phyloP scores from a whole-genome alignment of 1,284 basidiomycete species.

The Rhodotorula mucilaginosa region DNA sequence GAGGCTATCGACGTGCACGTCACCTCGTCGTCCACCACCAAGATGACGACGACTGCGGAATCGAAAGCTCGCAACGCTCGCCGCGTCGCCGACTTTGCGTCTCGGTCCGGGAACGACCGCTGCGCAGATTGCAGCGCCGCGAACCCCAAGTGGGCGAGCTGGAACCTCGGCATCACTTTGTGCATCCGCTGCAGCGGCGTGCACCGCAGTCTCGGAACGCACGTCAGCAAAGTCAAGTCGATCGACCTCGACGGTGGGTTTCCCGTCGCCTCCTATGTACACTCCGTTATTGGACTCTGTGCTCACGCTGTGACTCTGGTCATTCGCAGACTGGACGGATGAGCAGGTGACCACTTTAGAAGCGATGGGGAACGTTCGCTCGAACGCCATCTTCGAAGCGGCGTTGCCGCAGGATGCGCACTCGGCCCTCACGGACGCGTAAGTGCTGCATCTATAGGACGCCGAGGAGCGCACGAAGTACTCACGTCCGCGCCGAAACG shows the following conservation, averaged over 20 bases:
- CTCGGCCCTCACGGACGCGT: slow-evolving; percentile 44
- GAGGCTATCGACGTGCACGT: neutral
- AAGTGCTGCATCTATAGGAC: slow-evolving; percentile 34
- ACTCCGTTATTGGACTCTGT: neutral
- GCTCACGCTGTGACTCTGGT: neutral
- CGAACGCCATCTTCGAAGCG: slow-evolving; percentile 51
- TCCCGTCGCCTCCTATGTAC: neutral
- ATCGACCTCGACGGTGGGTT: slow-evolving; percentile 54
- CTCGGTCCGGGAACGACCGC: neutral
- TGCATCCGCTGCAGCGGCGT: slow-evolving; percentile 56
- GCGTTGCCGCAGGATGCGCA: slow-evolving; percentile 38
- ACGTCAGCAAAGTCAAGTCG: slow-evolving; percentile 54
- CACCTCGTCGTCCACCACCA: neutral
- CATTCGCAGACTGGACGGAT: slow-evolving; percentile 48
- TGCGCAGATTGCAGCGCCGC: slow-evolving; percentile 22
- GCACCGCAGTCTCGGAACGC: slow-evolving; percentile 55
- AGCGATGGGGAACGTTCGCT: slow-evolving; percentile 51
- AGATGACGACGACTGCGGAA: neutral
- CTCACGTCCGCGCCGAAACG: neutral
- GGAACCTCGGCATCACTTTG: slow-evolving; percentile 53
- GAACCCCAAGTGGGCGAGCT: slow-evolving; percentile 51
- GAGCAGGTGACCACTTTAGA: slow-evolving; percentile 49
- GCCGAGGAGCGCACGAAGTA: neutral
- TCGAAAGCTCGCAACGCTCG: slow-evolving; percentile 23
- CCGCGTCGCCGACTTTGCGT: slow-evolving; percentile 15